phyloP scores from a whole-genome alignment of 2,329 filamentous ascomycete genomes.

The Coleophoma cylindrospora region DNA sequence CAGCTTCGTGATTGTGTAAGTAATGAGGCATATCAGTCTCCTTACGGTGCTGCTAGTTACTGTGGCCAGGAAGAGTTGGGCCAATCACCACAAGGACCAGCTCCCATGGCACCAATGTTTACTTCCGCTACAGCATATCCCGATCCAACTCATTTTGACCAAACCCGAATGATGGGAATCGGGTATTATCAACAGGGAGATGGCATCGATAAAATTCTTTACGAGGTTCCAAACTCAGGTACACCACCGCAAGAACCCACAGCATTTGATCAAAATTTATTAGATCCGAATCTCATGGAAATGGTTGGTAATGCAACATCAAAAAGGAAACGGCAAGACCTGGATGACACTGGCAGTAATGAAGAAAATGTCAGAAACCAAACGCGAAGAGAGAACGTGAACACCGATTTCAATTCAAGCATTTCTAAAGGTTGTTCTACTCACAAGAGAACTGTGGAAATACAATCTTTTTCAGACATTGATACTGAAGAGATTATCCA shows the following conservation, averaged over 20 bases:
- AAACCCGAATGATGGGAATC: conserved; percentile 23
- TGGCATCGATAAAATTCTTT: conserved; percentile 23
- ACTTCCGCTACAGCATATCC: conserved; percentile 11
- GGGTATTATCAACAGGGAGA: conserved; percentile 23
- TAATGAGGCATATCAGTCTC: conserved; percentile 1
- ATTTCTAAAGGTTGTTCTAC: background rate
- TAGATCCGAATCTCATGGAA: conserved; percentile 18
- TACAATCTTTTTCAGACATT: background rate
- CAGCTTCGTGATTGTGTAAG: background rate
- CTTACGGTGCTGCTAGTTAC: background rate
- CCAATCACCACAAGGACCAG: background rate
- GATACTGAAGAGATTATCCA: background rate
- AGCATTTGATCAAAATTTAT: conserved; percentile 10
- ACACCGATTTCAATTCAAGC: background rate
- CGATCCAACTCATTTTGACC: conserved; percentile 15
- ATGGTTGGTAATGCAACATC: background rate
- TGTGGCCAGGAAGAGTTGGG: background rate
- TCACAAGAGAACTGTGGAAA: background rate
- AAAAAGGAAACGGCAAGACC: conserved; percentile 1
- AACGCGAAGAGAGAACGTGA: background rate
- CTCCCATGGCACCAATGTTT: conserved; percentile 11
- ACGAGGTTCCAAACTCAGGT: conserved; percentile 18
- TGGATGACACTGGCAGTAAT: background rate
- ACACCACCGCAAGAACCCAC: conserved; percentile 3
- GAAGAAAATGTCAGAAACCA: background rate